Conservation (phyloP, 371 early-diverging fungal species). For the Rhizopus arrhizus region DNA sequence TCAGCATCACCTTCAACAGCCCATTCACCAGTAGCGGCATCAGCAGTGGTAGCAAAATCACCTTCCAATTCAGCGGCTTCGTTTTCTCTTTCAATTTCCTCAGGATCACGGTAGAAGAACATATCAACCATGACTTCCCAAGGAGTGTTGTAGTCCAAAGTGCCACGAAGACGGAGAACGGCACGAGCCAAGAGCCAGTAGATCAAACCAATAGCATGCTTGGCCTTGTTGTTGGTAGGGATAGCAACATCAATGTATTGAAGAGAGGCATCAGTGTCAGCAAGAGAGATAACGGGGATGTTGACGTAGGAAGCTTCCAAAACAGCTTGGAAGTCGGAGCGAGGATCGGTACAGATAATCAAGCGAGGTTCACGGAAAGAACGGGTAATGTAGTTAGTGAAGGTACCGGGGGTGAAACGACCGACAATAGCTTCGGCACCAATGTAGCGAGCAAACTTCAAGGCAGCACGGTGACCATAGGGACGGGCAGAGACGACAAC, state of each 20-base stretch:
- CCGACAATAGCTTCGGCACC: no score
- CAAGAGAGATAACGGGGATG: conserved; percentile 98
- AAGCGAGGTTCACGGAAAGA: conserved; percentile 86
- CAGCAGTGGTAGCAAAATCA: conserved; percentile 29
- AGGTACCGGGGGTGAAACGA: no score
- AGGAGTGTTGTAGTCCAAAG: conserved; percentile 76
- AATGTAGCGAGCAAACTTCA: no score
- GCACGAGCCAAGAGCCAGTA: conserved; percentile 98
- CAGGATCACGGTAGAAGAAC: conserved; percentile 40
- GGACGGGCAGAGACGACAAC: conserved; percentile 96
- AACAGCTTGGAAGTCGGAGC: conserved; percentile 98
- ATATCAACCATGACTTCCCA: conserved; percentile 98
- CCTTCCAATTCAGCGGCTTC: conserved; percentile 27
- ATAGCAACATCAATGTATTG: conserved; percentile 56
- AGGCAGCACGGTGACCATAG: conserved; percentile 86
- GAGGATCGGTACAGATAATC: conserved; percentile 98
- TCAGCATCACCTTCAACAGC: no score
- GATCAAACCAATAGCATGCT: conserved; percentile 96
- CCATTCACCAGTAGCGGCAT: conserved; percentile 4
- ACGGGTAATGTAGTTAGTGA: no score
- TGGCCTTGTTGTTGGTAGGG: conserved; percentile 99
- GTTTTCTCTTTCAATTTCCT: no score
- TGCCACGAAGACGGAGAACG: conserved; percentile 97
- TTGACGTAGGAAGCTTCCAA: conserved; percentile 98
- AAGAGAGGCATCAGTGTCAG: conserved; percentile 97